A percentile compares a stretch with the other conserved stretches of the same genome.
phyloP scores from a whole-genome alignment of 2,329 filamentous ascomycete species.

The Aureobasidium namibiae region DNA sequence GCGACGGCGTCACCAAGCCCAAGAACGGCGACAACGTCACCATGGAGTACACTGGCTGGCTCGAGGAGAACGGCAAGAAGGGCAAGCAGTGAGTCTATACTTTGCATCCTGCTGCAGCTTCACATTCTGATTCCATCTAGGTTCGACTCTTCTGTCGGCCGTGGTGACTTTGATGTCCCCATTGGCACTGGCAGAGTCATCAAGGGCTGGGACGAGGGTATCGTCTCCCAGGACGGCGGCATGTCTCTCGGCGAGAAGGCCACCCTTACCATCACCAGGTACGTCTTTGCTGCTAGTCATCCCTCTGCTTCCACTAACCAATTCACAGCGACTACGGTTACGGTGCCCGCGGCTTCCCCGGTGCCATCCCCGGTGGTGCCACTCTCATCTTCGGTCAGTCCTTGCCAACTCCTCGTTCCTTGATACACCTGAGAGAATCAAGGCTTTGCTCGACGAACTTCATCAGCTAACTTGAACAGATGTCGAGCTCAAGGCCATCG shows the following conservation, averaged over 20 bases:
- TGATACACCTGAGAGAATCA: too few species aligned
- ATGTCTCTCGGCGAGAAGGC: conserved; percentile 93
- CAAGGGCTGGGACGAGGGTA: conserved; percentile 64
- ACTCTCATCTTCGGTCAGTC: conserved; percentile 74
- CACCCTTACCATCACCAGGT: conserved; percentile 72
- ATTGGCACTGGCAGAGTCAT: conserved; percentile 86
- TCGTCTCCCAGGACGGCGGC: conserved; percentile 42
- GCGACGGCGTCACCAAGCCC: conserved; percentile 55
- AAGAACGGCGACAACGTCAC: conserved; percentile 61
- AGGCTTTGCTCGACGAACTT: too few species aligned
- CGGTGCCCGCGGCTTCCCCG: conserved; percentile 62
- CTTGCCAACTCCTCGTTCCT: too few species aligned
- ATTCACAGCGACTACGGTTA: conserved; percentile 54
- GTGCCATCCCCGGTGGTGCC: conserved; percentile 66
- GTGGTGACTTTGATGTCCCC: conserved; percentile 63
- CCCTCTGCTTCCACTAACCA: not conserved
- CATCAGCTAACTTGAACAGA: too few species aligned
- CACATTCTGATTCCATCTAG: conserved; percentile 37
- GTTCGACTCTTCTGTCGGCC: conserved; percentile 79
- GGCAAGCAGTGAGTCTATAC: conserved; percentile 59
- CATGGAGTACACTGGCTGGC: conserved; percentile 87
- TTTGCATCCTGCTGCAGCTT: not conserved
- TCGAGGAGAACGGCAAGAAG: conserved; percentile 62
- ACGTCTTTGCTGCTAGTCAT: conserved; percentile 27
- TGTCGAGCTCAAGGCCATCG: conserved; percentile 59